These are phyloP conservation scores for Cryptococcus sp. DNA, from an alignment of 1,284 basidiomycete genomes.

Conservation along the genomic window DNA sequence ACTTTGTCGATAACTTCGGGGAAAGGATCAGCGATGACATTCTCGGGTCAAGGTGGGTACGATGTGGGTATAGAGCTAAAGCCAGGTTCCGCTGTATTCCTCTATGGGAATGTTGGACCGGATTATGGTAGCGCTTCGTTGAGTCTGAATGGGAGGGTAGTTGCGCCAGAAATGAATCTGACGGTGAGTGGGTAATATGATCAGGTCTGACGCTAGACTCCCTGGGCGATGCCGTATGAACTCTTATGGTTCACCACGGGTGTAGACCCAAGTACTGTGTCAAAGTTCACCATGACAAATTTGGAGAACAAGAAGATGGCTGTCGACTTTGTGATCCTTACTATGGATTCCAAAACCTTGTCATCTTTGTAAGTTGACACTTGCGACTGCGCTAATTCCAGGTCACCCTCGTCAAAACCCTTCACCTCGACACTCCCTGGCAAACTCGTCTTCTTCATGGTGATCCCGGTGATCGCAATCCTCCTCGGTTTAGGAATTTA, in stretches of 20 bases:
- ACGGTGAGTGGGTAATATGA: conserved; percentile 16
- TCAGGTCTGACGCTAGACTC: conserved; percentile 11
- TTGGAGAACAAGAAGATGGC: conserved; percentile 22
- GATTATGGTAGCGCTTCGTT: conserved; percentile 29
- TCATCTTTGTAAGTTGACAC: conserved; percentile 17
- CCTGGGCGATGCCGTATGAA: conserved; percentile 26
- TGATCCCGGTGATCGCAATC: conserved; percentile 3
- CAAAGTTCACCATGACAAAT: conserved; percentile 27
- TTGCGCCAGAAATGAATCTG: conserved; percentile 21
- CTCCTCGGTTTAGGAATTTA: not conserved
- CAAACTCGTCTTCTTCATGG: conserved; percentile 18
- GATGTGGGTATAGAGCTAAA: not conserved
- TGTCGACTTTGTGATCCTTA: conserved; percentile 30
- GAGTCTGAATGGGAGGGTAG: conserved; percentile 17
- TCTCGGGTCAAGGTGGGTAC: conserved; percentile 23
- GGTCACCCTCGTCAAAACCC: not conserved
- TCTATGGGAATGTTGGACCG: conserved; percentile 31
- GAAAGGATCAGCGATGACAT: conserved; percentile 13
- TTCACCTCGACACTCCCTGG: conserved; percentile 20
- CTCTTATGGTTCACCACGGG: conserved; percentile 31
- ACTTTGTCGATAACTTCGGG: conserved; percentile 16
- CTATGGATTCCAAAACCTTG: conserved; percentile 12
- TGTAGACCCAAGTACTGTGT: conserved; percentile 8
- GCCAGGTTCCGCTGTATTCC: conserved; percentile 27
- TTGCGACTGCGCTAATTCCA: not conserved